Percentiles rank a stretch among this genome's conserved stretches.
Conservation (phyloP, 352 stramenopile species). For the Phytophthora tentaculata region DNA sequence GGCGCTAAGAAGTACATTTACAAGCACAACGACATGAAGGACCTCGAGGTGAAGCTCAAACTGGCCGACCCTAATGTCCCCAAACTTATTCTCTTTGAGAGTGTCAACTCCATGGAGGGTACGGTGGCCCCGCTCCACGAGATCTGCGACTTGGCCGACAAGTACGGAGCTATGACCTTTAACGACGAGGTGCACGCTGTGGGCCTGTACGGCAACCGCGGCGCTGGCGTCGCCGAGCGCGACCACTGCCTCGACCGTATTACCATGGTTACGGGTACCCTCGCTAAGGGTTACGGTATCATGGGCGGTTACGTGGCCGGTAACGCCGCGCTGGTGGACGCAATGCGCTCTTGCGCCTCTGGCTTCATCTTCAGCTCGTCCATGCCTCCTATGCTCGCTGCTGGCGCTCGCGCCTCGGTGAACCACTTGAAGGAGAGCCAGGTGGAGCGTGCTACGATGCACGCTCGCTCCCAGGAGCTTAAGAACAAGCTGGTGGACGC, state of each 20-base stretch:
- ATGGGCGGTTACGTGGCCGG: slow-evolving; percentile 92
- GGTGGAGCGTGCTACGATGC: slow-evolving; percentile 82
- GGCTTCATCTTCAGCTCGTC: slow-evolving; percentile 94
- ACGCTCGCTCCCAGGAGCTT: slow-evolving; percentile 82
- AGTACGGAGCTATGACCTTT: slow-evolving; percentile 93
- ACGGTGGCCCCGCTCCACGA: slow-evolving; percentile 86
- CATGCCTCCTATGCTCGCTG: slow-evolving; percentile 87
- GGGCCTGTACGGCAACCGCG: slow-evolving; percentile 87
- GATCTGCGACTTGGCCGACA: slow-evolving; percentile 88
- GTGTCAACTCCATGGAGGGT: slow-evolving; percentile 90
- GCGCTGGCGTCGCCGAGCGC: slow-evolving; percentile 84
- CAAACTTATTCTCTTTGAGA: slow-evolving; percentile 89
- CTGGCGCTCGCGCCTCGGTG: slow-evolving; percentile 82
- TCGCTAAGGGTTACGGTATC: slow-evolving; percentile 92
- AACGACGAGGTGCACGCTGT: slow-evolving; percentile 93
- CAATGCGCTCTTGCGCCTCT: slow-evolving; percentile 86
- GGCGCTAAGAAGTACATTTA: slow-evolving; percentile 85
- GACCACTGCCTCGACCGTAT: slow-evolving; percentile 88
- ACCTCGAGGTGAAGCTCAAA: slow-evolving; percentile 83
- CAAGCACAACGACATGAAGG: slow-evolving; percentile 86
- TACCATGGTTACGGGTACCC: slow-evolving; percentile 90
- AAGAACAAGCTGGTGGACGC: slow-evolving; percentile 86
- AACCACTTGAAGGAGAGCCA: slow-evolving; percentile 86
- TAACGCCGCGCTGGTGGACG: slow-evolving; percentile 83
- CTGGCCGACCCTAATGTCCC: slow-evolving; percentile 70